Conservation (phyloP, 371 early-diverging fungal species). For the Mortierella sp. region DNA sequence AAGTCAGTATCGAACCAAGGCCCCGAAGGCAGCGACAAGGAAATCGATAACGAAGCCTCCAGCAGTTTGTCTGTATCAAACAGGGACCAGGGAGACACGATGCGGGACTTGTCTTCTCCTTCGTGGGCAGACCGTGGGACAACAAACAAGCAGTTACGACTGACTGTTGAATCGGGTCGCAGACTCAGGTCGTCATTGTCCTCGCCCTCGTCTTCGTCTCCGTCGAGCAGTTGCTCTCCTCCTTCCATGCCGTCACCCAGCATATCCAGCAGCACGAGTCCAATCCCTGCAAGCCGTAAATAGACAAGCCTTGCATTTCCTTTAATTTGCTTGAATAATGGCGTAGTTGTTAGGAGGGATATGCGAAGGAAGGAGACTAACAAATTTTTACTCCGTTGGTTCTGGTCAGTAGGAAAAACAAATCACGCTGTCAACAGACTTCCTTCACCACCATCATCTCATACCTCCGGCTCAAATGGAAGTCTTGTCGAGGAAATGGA, state of each 20-base stretch:
- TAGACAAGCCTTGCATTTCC: not conserved
- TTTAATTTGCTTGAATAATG: not conserved
- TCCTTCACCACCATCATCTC: not conserved
- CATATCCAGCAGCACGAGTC: not conserved
- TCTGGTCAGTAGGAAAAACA: not conserved
- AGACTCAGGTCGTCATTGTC: not conserved
- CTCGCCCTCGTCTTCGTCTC: not conserved
- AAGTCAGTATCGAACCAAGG: not conserved
- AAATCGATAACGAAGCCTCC: not conserved
- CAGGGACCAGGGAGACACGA: not conserved
- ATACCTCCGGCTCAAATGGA: not conserved
- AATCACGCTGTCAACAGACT: not conserved
- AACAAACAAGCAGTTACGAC: not conserved
- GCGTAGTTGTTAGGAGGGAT: not conserved
- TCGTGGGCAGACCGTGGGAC: not conserved
- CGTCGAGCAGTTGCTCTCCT: not conserved
- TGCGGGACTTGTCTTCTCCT: too few relatives aligned
- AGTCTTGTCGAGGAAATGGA: slow-evolving; percentile 7
- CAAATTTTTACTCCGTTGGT: too few relatives aligned
- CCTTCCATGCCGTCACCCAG: not conserved
- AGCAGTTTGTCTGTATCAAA: not conserved
- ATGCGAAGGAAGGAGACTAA: not conserved
- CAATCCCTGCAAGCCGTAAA: not conserved
- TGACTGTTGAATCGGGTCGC: slow-evolving; percentile 1
- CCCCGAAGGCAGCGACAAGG: not conserved